A percentile compares a stretch with the other conserved stretches of the same genome.
Conservation (phyloP, 345 rosid genomes). For the Euphorbia pulcherrima region DNA sequence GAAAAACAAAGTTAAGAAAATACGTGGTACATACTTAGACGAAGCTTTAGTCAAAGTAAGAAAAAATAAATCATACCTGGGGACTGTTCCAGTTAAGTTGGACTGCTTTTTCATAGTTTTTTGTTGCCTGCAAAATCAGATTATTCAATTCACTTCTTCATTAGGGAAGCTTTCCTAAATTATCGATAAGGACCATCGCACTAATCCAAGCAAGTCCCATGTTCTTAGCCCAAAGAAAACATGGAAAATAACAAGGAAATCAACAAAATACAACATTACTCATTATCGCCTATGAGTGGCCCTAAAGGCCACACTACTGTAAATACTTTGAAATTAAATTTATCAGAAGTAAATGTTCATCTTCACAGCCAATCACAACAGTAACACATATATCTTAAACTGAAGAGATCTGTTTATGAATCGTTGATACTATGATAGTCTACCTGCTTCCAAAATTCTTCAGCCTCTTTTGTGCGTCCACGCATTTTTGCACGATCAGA, state of each 20-base stretch:
- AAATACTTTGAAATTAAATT: neutral
- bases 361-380: neutral
- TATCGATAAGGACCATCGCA: neutral
- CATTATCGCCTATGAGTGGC: neutral
- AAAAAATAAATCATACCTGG: constrained; percentile 48
- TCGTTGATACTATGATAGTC: neutral
- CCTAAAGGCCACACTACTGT: neutral
- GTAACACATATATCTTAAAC: neutral
- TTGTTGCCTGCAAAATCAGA: constrained; percentile 66
- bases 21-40: constrained; percentile 4
- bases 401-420: neutral
- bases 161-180: neutral
- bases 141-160: constrained; percentile 8
- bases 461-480: constrained; percentile 99
- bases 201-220: neutral
- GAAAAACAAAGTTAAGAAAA: neutral
- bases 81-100: constrained; percentile 99
- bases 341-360: neutral
- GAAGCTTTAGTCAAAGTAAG: neutral
- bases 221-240: neutral
- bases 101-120: constrained; percentile 93
- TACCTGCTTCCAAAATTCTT: constrained; percentile 97
- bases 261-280: neutral
- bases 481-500: constrained; percentile 99
- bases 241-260: neutral